These are phyloP conservation scores for Holtermannia corniformis DNA, from an alignment of 768 basidiomycete genomes.

Conservation along the genomic window DNA sequence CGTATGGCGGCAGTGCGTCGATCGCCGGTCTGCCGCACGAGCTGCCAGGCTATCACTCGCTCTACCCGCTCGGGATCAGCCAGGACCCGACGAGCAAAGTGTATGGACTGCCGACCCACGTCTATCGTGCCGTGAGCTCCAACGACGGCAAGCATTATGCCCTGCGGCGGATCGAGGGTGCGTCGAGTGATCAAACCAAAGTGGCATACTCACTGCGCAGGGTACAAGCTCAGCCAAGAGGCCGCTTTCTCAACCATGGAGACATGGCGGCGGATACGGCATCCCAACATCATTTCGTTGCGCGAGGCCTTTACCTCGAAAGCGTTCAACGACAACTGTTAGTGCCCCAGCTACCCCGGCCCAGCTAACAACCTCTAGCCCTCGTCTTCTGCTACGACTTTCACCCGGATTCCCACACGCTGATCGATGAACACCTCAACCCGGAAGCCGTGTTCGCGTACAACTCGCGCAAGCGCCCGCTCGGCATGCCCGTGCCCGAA, in stretches of 20 bases:
- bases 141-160: constrained; percentile 69
- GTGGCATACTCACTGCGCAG: constrained; percentile 43
- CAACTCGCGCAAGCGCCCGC: constrained; percentile 42
- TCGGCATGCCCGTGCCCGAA: constrained; percentile 55
- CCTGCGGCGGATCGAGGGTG: constrained; percentile 80
- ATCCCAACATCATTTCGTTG: constrained; percentile 74
- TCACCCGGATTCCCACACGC: constrained; percentile 70
- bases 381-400: constrained; percentile 86
- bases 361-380: constrained; percentile 47
- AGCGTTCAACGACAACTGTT: constrained; percentile 85
- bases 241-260: constrained; percentile 74
- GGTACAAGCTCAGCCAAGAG: constrained; percentile 72
- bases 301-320: constrained; percentile 92
- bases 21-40: constrained; percentile 63
- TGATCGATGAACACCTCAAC: constrained; percentile 65
- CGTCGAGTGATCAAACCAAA: constrained; percentile 23
- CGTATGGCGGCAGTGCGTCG: constrained; percentile 16
- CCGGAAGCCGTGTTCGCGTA: constrained; percentile 44
- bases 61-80: constrained; percentile 63
- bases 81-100: constrained; percentile 51
- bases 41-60: constrained; percentile 78
- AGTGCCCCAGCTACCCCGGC: constrained; percentile 28
- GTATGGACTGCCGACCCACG: constrained; percentile 71
- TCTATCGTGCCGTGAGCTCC: constrained; percentile 71
- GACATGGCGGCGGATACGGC: constrained; percentile 69